Conservation (phyloP, 257 asterid genomes). For the Fraxinus pennsylvanica region DNA sequence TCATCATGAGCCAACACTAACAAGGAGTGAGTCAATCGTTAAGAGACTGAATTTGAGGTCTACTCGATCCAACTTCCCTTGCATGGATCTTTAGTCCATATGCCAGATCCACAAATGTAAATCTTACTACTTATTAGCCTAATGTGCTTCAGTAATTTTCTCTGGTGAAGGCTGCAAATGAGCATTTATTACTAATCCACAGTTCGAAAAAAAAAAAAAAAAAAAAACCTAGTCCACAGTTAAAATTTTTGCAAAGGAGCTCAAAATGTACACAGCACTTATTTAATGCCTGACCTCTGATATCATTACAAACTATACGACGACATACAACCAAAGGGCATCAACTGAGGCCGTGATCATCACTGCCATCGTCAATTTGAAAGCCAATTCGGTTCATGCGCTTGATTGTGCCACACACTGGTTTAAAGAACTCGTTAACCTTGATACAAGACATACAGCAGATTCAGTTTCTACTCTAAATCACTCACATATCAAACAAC, state of each 20-base stretch:
- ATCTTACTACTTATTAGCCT: conserved; percentile 64
- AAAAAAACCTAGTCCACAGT: conserved; percentile 9
- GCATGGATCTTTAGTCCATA: conserved; percentile 36
- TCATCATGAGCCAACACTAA: no score
- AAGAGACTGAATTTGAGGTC: background rate
- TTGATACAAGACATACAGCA: conserved; percentile 11
- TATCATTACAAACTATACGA: background rate
- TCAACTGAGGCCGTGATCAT: background rate
- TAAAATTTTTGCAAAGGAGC: background rate
- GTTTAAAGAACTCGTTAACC: background rate
- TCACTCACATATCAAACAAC: conserved; percentile 9
- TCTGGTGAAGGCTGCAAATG: conserved; percentile 80
- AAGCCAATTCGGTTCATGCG: background rate
- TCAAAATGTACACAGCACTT: background rate
- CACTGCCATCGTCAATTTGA: background rate
- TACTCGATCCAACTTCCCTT: conserved; percentile 22
- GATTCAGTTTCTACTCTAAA: conserved; percentile 23
- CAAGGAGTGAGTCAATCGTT: background rate
- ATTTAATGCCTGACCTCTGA: background rate
- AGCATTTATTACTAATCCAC: conserved; percentile 14
- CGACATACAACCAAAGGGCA: background rate
- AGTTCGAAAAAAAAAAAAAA: background rate
- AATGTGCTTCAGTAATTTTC: conserved; percentile 87
- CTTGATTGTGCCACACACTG: background rate
- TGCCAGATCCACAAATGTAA: conserved; percentile 92